phyloP scores from a whole-genome alignment of 805 yeast genomes.

The Candida endomychidarum region DNA sequence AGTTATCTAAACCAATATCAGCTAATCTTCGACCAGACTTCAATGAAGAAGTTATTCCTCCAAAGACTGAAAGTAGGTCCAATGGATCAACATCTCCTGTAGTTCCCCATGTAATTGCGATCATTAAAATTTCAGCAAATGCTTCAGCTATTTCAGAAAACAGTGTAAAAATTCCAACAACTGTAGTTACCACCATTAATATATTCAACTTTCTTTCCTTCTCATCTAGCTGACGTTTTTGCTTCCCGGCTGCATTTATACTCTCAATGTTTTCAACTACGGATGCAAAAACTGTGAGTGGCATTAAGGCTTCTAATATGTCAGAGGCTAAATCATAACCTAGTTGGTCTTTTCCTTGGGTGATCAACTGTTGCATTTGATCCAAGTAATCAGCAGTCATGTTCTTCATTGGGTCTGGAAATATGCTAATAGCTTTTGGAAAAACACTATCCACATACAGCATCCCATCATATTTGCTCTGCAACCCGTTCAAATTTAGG shows the following conservation, averaged over 20 bases:
- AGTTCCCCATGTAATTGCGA: background rate
- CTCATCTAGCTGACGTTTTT: background rate
- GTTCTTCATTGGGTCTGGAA: conserved; percentile 1
- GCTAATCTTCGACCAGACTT: background rate
- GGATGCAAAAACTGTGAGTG: background rate
- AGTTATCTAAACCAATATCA: background rate
- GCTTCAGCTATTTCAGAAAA: background rate
- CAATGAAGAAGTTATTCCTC: background rate
- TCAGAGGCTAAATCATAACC: background rate
- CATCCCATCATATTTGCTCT: background rate
- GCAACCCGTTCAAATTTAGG: background rate
- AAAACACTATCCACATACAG: background rate
- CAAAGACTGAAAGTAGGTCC: background rate
- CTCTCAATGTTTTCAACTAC: background rate
- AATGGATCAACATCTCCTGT: background rate
- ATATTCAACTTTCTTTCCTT: background rate
- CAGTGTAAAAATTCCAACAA: background rate
- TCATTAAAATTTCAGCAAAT: background rate
- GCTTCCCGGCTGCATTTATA: background rate
- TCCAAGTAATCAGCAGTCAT: background rate
- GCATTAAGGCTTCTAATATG: background rate
- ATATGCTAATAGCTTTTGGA: background rate
- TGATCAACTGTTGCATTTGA: background rate
- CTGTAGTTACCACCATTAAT: background rate
- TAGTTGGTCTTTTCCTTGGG: background rate